These are phyloP conservation scores for Hypoxylon cercidicola DNA, from an alignment of 495 filamentous ascomycete species.

Conservation along the genomic window DNA sequence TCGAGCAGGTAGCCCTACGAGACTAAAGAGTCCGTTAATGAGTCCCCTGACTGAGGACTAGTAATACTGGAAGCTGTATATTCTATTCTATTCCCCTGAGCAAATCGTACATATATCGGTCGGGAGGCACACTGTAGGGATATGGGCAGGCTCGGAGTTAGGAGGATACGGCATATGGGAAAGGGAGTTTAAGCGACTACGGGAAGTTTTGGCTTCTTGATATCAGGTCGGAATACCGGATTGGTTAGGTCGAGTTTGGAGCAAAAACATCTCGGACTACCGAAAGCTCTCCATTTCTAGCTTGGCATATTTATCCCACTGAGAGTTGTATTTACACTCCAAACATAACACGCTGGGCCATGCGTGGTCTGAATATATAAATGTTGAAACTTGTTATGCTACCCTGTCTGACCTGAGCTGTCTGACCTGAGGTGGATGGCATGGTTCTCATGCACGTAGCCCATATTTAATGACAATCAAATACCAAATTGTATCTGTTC, in stretches of 20 bases:
- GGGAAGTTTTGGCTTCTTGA: slow-evolving; percentile 7
- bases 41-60: slow-evolving; percentile 55
- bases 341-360: slow-evolving; percentile 16
- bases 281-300: slow-evolving; percentile 11
- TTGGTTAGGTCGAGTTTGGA: slow-evolving; percentile 16
- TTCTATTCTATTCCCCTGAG: slow-evolving; percentile 38
- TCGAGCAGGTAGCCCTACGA: slow-evolving; percentile 70
- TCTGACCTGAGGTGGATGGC: no score
- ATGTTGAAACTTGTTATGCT: slow-evolving; percentile 5
- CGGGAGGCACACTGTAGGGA: slow-evolving; percentile 21
- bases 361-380: slow-evolving; percentile 23
- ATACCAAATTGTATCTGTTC: no score
- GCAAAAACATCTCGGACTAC: slow-evolving; percentile 19
- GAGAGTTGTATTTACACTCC: slow-evolving; percentile 13
- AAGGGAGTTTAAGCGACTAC: slow-evolving; percentile 32
- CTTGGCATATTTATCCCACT: slow-evolving; percentile 13
- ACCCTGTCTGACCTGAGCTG: no score
- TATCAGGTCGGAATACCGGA: slow-evolving; percentile 5
- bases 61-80: slow-evolving; percentile 29
- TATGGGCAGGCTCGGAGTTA: slow-evolving; percentile 35
- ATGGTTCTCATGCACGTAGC: no score
- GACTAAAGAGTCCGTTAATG: slow-evolving; percentile 73
- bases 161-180: slow-evolving; percentile 18
- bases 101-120: slow-evolving; percentile 13
- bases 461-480: no score